Conservation (phyloP, 495 filamentous ascomycete genomes). For the Penicillium longicatenatum region DNA sequence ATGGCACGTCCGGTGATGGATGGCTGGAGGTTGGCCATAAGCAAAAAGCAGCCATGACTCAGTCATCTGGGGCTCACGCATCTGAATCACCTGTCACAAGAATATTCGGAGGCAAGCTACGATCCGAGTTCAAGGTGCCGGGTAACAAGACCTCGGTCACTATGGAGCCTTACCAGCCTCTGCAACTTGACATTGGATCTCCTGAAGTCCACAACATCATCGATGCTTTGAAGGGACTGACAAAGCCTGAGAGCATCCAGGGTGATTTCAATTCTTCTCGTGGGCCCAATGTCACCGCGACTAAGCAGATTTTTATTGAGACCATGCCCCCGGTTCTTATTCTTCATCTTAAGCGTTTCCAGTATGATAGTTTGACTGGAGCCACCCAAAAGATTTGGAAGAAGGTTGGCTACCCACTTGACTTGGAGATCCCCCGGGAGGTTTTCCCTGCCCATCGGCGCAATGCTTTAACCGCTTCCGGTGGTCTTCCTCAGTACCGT, state of each 20-base stretch:
- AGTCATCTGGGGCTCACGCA: constrained; percentile 75
- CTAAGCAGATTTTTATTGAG: constrained; percentile 95
- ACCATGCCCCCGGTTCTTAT: constrained; percentile 90
- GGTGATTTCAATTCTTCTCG: constrained; percentile 85
- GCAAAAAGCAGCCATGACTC: constrained; percentile 83
- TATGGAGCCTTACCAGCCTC: constrained; percentile 87
- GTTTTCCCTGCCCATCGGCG: constrained; percentile 80
- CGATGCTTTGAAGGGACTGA: constrained; percentile 85
- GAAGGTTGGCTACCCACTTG: constrained; percentile 90
- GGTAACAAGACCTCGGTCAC: constrained; percentile 90
- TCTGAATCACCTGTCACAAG: constrained; percentile 83
- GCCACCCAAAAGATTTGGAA: constrained; percentile 99
- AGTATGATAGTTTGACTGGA: constrained; percentile 81
- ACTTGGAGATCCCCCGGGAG: constrained; percentile 91
- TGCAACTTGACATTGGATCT: constrained; percentile 91
- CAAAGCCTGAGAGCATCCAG: constrained; percentile 78
- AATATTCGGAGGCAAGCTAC: constrained; percentile 90
- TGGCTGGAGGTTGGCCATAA: constrained; percentile 96
- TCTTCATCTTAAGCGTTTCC: constrained; percentile 94
- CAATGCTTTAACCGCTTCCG: constrained; percentile 60
- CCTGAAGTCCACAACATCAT: constrained; percentile 84
- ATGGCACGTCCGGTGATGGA: constrained; percentile 49
- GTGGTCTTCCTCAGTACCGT: constrained; percentile 74
- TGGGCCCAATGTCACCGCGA: constrained; percentile 73
- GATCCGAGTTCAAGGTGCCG: constrained; percentile 85